phyloP scores from a whole-genome alignment of 768 basidiomycete genomes.

The Trametopsis cervina region DNA sequence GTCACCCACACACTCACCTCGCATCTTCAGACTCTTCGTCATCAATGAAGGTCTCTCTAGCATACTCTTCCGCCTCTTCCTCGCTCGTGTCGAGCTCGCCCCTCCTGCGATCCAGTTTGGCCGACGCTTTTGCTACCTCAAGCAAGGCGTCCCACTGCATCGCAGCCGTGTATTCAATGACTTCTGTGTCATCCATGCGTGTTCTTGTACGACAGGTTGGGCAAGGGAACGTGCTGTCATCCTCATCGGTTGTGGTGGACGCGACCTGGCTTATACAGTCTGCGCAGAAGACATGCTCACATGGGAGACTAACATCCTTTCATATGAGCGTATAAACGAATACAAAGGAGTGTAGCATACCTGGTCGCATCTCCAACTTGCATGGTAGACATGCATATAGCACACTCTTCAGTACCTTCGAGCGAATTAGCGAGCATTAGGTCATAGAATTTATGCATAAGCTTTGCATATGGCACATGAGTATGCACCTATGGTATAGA shows the following conservation, averaged over 20 bases:
- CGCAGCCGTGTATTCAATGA: conserved; percentile 31
- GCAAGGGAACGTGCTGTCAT: conserved; percentile 28
- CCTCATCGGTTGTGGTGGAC: neutral
- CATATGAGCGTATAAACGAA: neutral
- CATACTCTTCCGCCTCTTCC: conserved; percentile 34
- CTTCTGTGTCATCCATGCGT: conserved; percentile 27
- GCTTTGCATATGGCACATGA: conserved; percentile 18
- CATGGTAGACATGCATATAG: conserved; percentile 31
- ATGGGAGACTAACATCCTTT: conserved; percentile 28
- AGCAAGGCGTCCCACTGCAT: conserved; percentile 39
- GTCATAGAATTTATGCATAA: conserved; percentile 33
- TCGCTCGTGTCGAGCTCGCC: conserved; percentile 32
- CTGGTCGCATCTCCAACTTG: conserved; percentile 28
- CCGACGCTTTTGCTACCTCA: conserved; percentile 32
- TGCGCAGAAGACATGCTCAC: conserved; percentile 38
- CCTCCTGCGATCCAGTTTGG: conserved; percentile 29
- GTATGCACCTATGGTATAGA: neutral
- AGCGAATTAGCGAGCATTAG: conserved; percentile 31
- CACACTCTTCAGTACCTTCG: conserved; percentile 32
- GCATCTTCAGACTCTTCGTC: conserved; percentile 14
- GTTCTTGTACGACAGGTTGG: conserved; percentile 29
- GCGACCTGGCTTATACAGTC: conserved; percentile 28
- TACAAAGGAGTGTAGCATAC: conserved; percentile 19
- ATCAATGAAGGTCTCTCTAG: conserved; percentile 24
- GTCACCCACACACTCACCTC: neutral